A percentile compares a stretch with the other conserved stretches of the same genome.
These are phyloP conservation scores for Guadua angustifolia DNA, from an alignment of 176 grass and related monocot genomes.

Conservation along the genomic window DNA sequence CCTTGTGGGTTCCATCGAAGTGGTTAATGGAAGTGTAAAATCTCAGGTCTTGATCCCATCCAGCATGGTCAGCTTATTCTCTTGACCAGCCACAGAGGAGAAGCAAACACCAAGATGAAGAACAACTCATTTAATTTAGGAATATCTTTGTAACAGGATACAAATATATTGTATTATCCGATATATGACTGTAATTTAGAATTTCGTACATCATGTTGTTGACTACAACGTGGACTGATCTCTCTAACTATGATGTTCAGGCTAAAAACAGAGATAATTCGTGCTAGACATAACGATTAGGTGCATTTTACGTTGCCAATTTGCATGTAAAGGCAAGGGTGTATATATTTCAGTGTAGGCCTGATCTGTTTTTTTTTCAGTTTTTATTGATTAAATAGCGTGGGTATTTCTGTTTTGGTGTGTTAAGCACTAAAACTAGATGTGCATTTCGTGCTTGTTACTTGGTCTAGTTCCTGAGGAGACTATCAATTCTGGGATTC, in stretches of 20 bases:
- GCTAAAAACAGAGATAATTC: neutral
- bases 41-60: neutral
- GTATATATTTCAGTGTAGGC: neutral
- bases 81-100: neutral
- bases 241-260: neutral
- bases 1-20: neutral
- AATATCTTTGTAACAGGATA: slow-evolving; percentile 20
- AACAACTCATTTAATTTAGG: neutral
- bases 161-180: neutral
- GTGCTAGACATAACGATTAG: neutral
- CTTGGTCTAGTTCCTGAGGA: neutral
- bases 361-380: too few species aligned
- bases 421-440: neutral
- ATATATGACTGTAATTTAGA: neutral
- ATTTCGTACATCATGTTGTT: slow-evolving; percentile 11
- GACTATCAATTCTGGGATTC: neutral
- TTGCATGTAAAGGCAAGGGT: neutral
- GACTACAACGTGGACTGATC: neutral
- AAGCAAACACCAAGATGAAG: slow-evolving; percentile 25
- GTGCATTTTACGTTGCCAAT: neutral
- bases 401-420: neutral
- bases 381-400: too few species aligned
- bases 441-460: neutral
- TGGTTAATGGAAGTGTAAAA: neutral
- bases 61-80: neutral